These are phyloP conservation scores for Fraxinus angustifolia DNA, from an alignment of 305 asterid species.

Conservation along the genomic window DNA sequence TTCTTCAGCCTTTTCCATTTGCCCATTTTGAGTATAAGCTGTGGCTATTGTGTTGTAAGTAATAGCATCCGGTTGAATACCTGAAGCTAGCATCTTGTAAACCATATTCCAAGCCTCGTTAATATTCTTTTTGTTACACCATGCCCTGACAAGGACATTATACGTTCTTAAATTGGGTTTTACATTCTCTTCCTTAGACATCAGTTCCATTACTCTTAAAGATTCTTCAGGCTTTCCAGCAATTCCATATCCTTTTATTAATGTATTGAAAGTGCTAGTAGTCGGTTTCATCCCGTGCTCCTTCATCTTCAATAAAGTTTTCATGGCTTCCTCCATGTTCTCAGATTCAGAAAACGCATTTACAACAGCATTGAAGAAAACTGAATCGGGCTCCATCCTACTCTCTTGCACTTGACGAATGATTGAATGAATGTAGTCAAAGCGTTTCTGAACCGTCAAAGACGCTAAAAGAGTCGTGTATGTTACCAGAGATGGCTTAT, in stretches of 20 bases:
- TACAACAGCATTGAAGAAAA: constrained; percentile 62
- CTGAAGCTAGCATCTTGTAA: constrained; percentile 41
- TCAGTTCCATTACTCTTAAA: constrained; percentile 43
- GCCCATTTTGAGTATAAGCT: constrained; percentile 53
- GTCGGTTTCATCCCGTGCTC: constrained; percentile 55
- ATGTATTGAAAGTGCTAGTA: constrained; percentile 57
- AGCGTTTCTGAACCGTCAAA: constrained; percentile 60
- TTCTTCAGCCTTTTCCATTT: constrained; percentile 44
- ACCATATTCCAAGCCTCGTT: constrained; percentile 51
- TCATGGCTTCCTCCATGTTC: constrained; percentile 68
- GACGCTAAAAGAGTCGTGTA: constrained; percentile 75
- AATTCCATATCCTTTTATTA: constrained; percentile 72
- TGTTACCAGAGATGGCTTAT: constrained; percentile 67
- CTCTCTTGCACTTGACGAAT: constrained; percentile 47
- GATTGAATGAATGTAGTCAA: constrained; percentile 46
- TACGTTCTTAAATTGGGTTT: constrained; percentile 56
- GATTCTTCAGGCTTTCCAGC: constrained; percentile 73
- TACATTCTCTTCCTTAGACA: constrained; percentile 42
- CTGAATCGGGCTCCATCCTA: constrained; percentile 53
- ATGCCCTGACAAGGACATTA: constrained; percentile 56
- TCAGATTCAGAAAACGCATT: constrained; percentile 76
- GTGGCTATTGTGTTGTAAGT: constrained; percentile 59
- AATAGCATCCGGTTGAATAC: constrained; percentile 47
- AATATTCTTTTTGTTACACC: constrained; percentile 49
- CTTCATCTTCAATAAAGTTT: constrained; percentile 53